These are phyloP conservation scores for Gymnopus androsaceus DNA, from an alignment of 1,284 basidiomycete genomes.

Conservation along the genomic window DNA sequence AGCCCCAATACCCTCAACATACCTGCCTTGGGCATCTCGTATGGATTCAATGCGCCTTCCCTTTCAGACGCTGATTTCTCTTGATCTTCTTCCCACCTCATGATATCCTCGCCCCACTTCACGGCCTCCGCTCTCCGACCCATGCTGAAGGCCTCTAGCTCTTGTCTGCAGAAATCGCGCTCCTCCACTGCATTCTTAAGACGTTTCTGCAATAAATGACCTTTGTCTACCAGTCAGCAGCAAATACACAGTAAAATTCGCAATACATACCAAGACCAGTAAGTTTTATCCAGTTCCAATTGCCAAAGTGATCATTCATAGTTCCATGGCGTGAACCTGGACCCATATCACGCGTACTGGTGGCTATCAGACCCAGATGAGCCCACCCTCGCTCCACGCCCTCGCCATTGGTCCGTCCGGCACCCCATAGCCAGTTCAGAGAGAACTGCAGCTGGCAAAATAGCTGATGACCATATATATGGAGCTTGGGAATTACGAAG, in stretches of 20 bases:
- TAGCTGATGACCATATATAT: constrained; percentile 1
- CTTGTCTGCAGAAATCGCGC: not conserved
- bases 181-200: not conserved
- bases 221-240: not conserved
- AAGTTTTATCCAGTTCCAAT: constrained; percentile 31
- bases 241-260: not conserved
- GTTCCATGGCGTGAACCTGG: constrained; percentile 25
- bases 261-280: constrained; percentile 13
- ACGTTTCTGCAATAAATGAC: not conserved
- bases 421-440: constrained; percentile 1
- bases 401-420: not conserved
- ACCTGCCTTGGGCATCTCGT: constrained; percentile 16
- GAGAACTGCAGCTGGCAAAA: not conserved
- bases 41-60: constrained; percentile 23
- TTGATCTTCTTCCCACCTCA: constrained; percentile 22
- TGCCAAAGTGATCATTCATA: constrained; percentile 29
- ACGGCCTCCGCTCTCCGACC: not conserved
- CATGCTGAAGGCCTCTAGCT: too few relatives aligned
- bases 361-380: too few relatives aligned
- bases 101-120: not conserved
- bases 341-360: too few relatives aligned
- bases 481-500: constrained; percentile 15
- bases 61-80: constrained; percentile 26
- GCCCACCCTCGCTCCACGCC: too few relatives aligned
- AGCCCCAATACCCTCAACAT: too few relatives aligned